phyloP scores from a whole-genome alignment of 768 basidiomycete species.

The Suillus luteus region DNA sequence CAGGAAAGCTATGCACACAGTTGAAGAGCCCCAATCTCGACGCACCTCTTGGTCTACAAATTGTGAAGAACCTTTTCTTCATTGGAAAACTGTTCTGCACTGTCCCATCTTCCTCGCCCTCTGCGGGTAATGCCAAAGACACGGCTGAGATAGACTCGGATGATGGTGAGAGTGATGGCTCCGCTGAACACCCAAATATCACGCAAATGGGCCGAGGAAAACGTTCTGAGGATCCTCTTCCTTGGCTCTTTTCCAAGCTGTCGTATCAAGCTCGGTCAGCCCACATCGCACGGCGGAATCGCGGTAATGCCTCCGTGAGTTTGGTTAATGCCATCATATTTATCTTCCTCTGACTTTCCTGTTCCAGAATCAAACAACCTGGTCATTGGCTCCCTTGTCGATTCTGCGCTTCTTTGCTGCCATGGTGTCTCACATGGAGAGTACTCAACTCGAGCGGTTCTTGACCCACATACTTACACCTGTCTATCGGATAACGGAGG shows the following conservation, averaged over 20 bases:
- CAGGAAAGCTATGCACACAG: constrained; percentile 72
- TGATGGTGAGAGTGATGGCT: constrained; percentile 25
- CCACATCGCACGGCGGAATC: constrained; percentile 68
- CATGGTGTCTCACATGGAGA: constrained; percentile 74
- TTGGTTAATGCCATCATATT: constrained; percentile 4
- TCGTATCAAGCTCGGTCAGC: constrained; percentile 85
- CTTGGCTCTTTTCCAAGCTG: constrained; percentile 94
- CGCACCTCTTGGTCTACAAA: constrained; percentile 70
- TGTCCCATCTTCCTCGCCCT: constrained; percentile 31
- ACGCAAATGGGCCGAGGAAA: constrained; percentile 7
- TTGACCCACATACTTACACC: constrained; percentile 86
- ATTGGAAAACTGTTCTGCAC: constrained; percentile 82
- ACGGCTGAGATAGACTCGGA: constrained; percentile 34
- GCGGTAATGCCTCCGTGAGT: constrained; percentile 47
- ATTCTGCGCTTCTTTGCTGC: constrained; percentile 94
- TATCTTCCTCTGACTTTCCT: constrained; percentile 9
- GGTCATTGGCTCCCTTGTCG: constrained; percentile 80
- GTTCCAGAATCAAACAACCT: constrained; percentile 57
- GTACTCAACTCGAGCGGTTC: constrained; percentile 59
- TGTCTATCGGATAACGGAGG: constrained; percentile 83
- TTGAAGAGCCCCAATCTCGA: constrained; percentile 82
- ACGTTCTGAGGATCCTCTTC: constrained; percentile 52
- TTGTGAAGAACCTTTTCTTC: constrained; percentile 92
- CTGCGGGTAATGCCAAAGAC: constrained; percentile 26
- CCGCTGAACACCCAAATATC: not conserved